Percentiles rank a stretch among this genome's conserved stretches.
phyloP scores from a whole-genome alignment of 2,329 filamentous ascomycete species.

The Teratosphaeria zuluensis region DNA sequence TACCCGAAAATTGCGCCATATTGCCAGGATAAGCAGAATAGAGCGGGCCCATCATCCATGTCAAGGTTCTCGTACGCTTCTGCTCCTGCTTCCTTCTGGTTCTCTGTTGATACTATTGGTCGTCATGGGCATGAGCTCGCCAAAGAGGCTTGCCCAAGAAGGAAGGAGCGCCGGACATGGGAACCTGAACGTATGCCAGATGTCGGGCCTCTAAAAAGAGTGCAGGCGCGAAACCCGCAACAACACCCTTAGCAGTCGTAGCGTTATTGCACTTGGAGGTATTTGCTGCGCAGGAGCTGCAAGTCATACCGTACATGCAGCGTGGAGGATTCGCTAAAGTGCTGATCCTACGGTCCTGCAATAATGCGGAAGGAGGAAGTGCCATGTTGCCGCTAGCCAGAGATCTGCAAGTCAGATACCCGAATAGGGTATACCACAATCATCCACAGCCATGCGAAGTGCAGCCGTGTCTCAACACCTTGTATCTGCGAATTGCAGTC shows the following conservation, averaged over 20 bases:
- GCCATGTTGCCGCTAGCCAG: neutral
- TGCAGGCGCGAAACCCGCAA: neutral
- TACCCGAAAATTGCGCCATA: too few species aligned
- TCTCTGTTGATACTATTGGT: neutral
- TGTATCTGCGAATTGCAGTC: neutral
- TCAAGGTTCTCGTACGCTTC: too few species aligned
- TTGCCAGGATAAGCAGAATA: too few species aligned
- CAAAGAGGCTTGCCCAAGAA: neutral
- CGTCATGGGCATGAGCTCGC: too few species aligned
- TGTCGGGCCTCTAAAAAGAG: neutral
- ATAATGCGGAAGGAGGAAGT: neutral
- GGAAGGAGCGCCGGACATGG: neutral
- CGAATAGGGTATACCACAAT: neutral
- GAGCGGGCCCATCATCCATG: too few species aligned
- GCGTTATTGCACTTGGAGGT: too few species aligned
- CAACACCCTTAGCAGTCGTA: neutral
- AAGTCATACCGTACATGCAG: too few species aligned
- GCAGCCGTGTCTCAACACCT: neutral
- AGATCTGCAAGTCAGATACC: neutral
- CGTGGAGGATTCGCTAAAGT: too few species aligned
- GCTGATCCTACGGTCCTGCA: too few species aligned
- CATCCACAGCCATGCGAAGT: neutral
- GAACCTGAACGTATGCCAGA: neutral
- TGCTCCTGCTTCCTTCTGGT: neutral
- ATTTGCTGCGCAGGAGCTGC: too few species aligned